Percentiles rank a stretch among this genome's conserved stretches.
These are phyloP conservation scores for Physcomitrium patens DNA, from an alignment of 225 moss, liverwort and hornwort species.

Conservation along the genomic window DNA sequence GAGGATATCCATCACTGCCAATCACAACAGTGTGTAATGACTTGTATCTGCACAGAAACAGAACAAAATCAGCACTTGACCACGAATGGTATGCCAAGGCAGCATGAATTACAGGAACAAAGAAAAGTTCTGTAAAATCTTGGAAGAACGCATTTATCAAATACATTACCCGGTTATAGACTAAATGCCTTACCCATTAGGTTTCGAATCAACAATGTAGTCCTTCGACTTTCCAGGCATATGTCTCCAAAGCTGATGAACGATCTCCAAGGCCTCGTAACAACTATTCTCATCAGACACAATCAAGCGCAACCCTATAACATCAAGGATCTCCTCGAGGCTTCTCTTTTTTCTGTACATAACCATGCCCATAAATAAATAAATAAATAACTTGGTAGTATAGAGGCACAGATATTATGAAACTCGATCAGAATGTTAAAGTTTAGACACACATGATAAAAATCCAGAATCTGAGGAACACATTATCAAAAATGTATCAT, in stretches of 20 bases:
- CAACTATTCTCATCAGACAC: slow-evolving; percentile 74
- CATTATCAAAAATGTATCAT: background rate
- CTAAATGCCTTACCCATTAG: slow-evolving; percentile 65
- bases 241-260: slow-evolving; percentile 78
- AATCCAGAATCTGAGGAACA: background rate
- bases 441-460: background rate
- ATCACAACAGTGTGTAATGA: slow-evolving; percentile 83
- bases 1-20: slow-evolving; percentile 82
- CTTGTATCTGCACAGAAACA: slow-evolving; percentile 61
- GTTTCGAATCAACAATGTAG: slow-evolving; percentile 73
- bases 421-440: background rate
- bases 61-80: slow-evolving; percentile 13
- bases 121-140: background rate
- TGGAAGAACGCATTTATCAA: background rate
- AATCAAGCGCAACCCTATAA: slow-evolving; percentile 79
- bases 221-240: slow-evolving; percentile 79
- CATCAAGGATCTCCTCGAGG: slow-evolving; percentile 86
- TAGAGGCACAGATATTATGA: background rate
- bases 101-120: background rate
- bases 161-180: too few species aligned
- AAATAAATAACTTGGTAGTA: background rate
- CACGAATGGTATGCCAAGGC: background rate
- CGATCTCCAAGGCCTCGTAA: slow-evolving; percentile 72
- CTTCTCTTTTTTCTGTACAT: slow-evolving; percentile 69
- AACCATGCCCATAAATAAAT: background rate